Conservation (phyloP, 1,139 yeast genomes). For the Blastobotrys buckinghamii region DNA sequence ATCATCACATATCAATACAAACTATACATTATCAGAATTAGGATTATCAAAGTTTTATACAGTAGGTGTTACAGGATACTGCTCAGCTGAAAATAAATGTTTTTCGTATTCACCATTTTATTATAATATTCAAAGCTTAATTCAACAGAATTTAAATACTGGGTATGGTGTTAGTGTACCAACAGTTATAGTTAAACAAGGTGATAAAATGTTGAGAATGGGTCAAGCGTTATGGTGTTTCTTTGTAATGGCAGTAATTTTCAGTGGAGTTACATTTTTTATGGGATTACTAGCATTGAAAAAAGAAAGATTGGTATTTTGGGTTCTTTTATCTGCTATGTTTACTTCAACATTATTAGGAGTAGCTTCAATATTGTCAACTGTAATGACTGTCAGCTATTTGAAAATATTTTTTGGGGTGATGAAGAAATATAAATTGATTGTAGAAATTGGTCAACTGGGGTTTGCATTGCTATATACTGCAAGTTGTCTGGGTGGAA, state of each 20-base stretch:
- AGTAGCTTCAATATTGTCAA: background rate
- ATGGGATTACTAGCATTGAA: background rate
- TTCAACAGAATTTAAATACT: background rate
- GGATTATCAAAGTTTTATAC: slow-evolving; percentile 1
- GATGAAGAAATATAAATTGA: background rate
- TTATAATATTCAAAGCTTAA: background rate
- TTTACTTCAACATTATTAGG: background rate
- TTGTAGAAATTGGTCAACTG: background rate
- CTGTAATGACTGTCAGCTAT: background rate
- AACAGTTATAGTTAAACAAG: background rate
- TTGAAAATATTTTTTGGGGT: background rate
- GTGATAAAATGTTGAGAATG: background rate
- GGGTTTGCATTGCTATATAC: slow-evolving; percentile 3
- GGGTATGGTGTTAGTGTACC: slow-evolving; percentile 1
- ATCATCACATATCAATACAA: background rate
- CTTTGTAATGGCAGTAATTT: background rate
- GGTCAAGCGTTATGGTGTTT: slow-evolving; percentile 6
- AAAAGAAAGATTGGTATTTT: background rate
- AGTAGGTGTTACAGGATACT: slow-evolving; percentile 7
- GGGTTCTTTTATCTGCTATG: background rate
- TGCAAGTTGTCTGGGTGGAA: background rate
- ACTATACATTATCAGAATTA: background rate
- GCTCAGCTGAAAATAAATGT: background rate
- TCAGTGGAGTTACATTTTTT: slow-evolving; percentile 3
- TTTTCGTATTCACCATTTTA: slow-evolving; percentile 7